Percentiles rank a stretch among this genome's conserved stretches.
These are phyloP conservation scores for Xylaria arbuscula DNA, from an alignment of 2,329 filamentous ascomycete species.

Conservation along the genomic window DNA sequence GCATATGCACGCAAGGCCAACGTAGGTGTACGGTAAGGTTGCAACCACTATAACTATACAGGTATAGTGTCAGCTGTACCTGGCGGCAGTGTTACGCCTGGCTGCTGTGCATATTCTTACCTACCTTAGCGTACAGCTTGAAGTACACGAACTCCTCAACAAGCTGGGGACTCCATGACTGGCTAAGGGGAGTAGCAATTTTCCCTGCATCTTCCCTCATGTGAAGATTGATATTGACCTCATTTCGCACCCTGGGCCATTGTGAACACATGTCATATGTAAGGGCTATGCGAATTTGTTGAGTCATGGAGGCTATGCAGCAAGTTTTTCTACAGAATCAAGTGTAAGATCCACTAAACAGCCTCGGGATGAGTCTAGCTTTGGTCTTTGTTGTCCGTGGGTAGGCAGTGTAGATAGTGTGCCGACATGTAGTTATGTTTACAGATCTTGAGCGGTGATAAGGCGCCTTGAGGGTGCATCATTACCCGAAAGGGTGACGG, in stretches of 20 bases:
- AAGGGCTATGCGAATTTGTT: background rate
- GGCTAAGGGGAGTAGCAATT: background rate
- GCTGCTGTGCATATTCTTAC: background rate
- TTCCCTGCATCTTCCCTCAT: background rate
- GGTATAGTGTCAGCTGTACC: background rate
- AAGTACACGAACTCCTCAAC: constrained; percentile 8
- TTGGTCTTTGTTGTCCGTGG: background rate
- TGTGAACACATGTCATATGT: background rate
- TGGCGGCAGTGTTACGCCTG: constrained; percentile 6
- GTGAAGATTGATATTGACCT: background rate
- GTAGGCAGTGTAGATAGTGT: background rate
- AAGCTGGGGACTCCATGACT: constrained; percentile 12
- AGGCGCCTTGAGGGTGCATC: background rate
- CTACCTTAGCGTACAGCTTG: constrained; percentile 2
- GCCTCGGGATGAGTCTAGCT: background rate
- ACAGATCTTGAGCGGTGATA: background rate
- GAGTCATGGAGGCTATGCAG: background rate
- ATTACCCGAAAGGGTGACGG: background rate
- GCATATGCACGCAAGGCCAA: background rate
- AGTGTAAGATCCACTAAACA: background rate
- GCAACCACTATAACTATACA: background rate
- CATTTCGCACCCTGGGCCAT: background rate
- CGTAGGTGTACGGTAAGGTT: background rate
- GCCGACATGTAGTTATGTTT: background rate
- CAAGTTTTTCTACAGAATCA: background rate